Conservation (phyloP, 108 stramenopile genomes). For the Conticribra weissflogii region DNA sequence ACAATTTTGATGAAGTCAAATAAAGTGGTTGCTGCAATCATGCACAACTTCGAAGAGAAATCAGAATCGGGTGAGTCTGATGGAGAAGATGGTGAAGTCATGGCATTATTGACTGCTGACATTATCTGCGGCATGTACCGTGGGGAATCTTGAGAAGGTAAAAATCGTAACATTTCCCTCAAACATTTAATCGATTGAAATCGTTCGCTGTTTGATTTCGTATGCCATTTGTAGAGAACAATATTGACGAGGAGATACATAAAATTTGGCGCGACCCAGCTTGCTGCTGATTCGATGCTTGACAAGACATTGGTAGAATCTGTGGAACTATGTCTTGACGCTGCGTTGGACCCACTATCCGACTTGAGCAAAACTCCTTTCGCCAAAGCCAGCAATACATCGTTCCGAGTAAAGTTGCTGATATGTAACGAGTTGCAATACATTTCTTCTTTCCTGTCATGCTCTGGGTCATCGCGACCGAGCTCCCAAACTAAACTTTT, state of each 20-base stretch:
- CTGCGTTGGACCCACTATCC: conserved; percentile 19
- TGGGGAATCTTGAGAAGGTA: conserved; percentile 56
- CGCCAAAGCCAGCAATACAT: conserved; percentile 41
- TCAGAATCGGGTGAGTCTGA: conserved; percentile 3
- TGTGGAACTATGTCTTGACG: conserved; percentile 16
- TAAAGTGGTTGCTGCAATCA: conserved; percentile 64
- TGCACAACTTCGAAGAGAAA: conserved; percentile 25
- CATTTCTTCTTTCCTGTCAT: conserved; percentile 46
- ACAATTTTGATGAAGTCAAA: conserved; percentile 70
- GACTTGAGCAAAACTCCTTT: conserved; percentile 40
- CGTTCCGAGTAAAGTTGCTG: conserved; percentile 17
- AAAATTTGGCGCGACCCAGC: conserved; percentile 78
- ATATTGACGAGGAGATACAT: conserved; percentile 83
- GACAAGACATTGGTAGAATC: conserved; percentile 19
- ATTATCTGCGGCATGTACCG: conserved; percentile 82
- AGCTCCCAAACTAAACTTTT: conserved; percentile 73
- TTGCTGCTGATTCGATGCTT: conserved; percentile 39
- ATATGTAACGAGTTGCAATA: conserved; percentile 22
- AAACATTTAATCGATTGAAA: conserved; percentile 65
- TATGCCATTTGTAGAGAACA: conserved; percentile 64
- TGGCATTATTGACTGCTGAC: conserved; percentile 70
- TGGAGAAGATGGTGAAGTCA: conserved; percentile 22
- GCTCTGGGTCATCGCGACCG: conserved; percentile 46
- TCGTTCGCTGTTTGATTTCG: conserved; percentile 47
- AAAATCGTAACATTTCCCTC: conserved; percentile 52